These are phyloP conservation scores for Entophlyctis luteolus DNA, from an alignment of 192 early-diverging fungal genomes.

Conservation along the genomic window DNA sequence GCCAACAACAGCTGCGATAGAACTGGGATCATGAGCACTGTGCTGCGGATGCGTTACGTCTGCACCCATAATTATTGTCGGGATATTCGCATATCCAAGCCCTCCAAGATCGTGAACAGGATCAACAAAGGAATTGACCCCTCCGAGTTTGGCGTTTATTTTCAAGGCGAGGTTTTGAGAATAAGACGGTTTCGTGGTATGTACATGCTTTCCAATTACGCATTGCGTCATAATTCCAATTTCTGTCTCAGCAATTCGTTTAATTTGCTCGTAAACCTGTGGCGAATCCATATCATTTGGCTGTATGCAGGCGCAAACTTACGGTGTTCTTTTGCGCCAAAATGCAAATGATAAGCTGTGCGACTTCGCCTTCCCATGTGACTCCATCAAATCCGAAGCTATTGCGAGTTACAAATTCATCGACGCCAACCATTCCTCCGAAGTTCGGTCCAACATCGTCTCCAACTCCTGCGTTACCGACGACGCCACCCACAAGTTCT, in stretches of 20 bases:
- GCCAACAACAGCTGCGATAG: constrained; percentile 43
- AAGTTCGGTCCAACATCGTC: not conserved
- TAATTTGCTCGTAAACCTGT: constrained; percentile 71
- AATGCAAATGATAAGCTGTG: constrained; percentile 27
- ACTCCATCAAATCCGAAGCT: not conserved
- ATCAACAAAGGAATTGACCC: constrained; percentile 39
- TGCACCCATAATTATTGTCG: constrained; percentile 56
- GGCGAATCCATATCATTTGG: not conserved
- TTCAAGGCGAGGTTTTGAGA: constrained; percentile 78
- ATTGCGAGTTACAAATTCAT: no score
- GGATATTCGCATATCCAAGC: constrained; percentile 9
- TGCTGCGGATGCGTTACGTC: constrained; percentile 56
- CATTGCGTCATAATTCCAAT: constrained; percentile 83
- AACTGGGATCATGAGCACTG: constrained; percentile 35
- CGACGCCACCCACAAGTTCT: no score
- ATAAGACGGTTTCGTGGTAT: constrained; percentile 63
- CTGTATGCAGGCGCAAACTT: not conserved
- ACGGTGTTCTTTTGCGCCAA: constrained; percentile 30
- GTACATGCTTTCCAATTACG: constrained; percentile 64
- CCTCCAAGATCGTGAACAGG: constrained; percentile 18
- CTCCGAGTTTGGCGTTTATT: constrained; percentile 66
- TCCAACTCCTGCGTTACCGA: not conserved
- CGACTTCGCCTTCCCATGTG: not conserved
- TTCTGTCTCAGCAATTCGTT: constrained; percentile 74
- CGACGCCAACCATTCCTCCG: not conserved